Evolutionary conservation across 2,329 filamentous ascomycete genomes (phyloP).

Genomic region (Aspergillus sp.): DNA sequence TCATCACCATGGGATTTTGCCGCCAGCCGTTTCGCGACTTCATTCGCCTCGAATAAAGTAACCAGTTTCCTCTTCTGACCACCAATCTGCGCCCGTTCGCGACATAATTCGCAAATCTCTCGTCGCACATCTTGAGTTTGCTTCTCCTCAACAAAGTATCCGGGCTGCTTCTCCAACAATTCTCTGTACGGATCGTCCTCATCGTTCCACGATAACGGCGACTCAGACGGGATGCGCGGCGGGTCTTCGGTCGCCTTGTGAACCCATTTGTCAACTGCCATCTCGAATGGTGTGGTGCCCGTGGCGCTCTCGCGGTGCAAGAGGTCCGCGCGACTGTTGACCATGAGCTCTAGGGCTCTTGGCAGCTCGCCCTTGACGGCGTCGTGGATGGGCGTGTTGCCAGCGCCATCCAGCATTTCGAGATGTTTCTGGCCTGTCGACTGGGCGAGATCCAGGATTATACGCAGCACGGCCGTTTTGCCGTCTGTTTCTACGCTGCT

Average conservation of each 20-base stretch:
- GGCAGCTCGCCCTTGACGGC: constrained; percentile 42
- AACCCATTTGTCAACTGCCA: constrained; percentile 24
- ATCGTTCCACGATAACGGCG: neutral
- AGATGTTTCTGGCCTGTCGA: constrained; percentile 43
- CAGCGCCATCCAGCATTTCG: constrained; percentile 36
- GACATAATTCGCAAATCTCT: constrained; percentile 33
- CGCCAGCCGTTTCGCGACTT: constrained; percentile 50
- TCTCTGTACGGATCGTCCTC: neutral
- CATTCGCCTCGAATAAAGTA: constrained; percentile 53
- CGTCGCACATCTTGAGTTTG: constrained; percentile 5
- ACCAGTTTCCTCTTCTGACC: constrained; percentile 47
- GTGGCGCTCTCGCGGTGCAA: constrained; percentile 68
- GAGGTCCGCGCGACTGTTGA: constrained; percentile 53
- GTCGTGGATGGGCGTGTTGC: constrained; percentile 39
- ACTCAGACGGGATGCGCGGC: constrained; percentile 2
- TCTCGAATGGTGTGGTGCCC: constrained; percentile 64
- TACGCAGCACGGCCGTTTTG: constrained; percentile 39
- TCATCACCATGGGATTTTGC: constrained; percentile 2
- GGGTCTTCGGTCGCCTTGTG: constrained; percentile 13
- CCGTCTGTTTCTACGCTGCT: constrained; percentile 13
- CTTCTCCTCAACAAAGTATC: constrained; percentile 7
- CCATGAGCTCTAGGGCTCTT: constrained; percentile 46
- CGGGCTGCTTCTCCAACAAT: neutral
- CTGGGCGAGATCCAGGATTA: constrained; percentile 52
- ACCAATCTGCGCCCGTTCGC: constrained; percentile 16